Evolutionary conservation across 768 basidiomycete species (phyloP).

Genomic region (Kondoa subrosea): DNA sequence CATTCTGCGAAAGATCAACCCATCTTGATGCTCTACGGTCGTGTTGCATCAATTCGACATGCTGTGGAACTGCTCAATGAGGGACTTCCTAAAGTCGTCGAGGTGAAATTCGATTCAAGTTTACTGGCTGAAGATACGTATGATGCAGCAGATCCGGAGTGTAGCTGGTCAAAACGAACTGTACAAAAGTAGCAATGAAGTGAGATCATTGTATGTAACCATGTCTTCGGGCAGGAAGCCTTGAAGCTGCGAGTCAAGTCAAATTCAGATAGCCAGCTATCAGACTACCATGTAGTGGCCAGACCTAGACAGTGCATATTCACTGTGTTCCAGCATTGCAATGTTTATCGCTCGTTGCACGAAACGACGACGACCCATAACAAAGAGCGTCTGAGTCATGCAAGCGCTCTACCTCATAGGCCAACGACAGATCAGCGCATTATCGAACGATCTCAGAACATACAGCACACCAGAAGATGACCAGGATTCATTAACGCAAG

Average conservation of each 20-base stretch:
- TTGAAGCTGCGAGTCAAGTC: no score
- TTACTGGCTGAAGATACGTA: neutral
- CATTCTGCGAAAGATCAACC: neutral
- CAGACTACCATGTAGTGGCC: no score
- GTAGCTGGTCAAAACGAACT: neutral
- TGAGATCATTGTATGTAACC: no score
- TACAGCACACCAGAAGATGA: neutral
- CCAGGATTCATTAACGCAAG: neutral
- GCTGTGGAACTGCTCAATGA: neutral
- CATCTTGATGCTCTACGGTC: neutral
- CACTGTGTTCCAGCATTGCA: no score
- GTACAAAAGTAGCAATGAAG: no score
- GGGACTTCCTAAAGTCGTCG: neutral
- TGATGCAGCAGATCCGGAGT: neutral
- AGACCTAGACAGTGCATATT: no score
- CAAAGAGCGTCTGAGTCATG: neutral
- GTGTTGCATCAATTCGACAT: neutral
- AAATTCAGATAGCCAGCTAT: no score
- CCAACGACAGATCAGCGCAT: neutral
- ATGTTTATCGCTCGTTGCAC: neutral
- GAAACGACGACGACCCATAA: neutral
- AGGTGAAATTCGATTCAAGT: neutral
- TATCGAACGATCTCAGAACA: neutral
- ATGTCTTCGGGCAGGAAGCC: no score
- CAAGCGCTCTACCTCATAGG: conserved; percentile 2